phyloP scores from a whole-genome alignment of 148 eudicot genomes.

The Nyssa sinensis region DNA sequence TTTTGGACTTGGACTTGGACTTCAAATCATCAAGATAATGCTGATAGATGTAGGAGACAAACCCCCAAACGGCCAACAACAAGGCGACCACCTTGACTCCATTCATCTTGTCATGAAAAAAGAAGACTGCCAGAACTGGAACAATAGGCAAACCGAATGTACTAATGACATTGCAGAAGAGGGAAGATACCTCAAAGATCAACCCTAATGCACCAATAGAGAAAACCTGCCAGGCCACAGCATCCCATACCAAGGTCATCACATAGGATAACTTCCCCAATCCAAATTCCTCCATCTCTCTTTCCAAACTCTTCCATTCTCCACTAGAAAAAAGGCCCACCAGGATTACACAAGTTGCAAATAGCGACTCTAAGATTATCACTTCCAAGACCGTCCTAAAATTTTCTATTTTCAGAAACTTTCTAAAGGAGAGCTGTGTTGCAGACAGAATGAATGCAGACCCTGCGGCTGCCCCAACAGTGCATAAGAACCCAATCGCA shows the following conservation, averaged over 20 bases:
- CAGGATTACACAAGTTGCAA: slow-evolving; percentile 28
- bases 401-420: slow-evolving; percentile 24
- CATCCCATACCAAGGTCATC: slow-evolving; percentile 53
- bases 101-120: slow-evolving; percentile 51
- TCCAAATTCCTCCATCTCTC: slow-evolving; percentile 44
- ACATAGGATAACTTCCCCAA: slow-evolving; percentile 47
- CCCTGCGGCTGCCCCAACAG: slow-evolving; percentile 52
- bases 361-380: slow-evolving; percentile 30
- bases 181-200: slow-evolving; percentile 54
- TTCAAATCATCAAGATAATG: slow-evolving; percentile 48
- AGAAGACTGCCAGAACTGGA: slow-evolving; percentile 55
- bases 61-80: slow-evolving; percentile 68
- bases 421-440: slow-evolving; percentile 44
- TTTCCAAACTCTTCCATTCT: slow-evolving; percentile 42
- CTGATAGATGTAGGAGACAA: slow-evolving; percentile 57
- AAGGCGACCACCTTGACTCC: slow-evolving; percentile 53
- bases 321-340: slow-evolving; percentile 61
- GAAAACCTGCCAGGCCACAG: slow-evolving; percentile 52
- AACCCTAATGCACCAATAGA: slow-evolving; percentile 43
- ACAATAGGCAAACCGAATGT: slow-evolving; percentile 53
- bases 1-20: slow-evolving; percentile 1
- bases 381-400: slow-evolving; percentile 32
- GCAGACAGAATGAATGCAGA: slow-evolving; percentile 36
- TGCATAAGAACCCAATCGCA: slow-evolving; percentile 43
- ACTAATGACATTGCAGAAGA: slow-evolving; percentile 64